Evolutionary conservation across 2,329 filamentous ascomycete genomes (phyloP).

Genomic region (Colletotrichum sp.): DNA sequence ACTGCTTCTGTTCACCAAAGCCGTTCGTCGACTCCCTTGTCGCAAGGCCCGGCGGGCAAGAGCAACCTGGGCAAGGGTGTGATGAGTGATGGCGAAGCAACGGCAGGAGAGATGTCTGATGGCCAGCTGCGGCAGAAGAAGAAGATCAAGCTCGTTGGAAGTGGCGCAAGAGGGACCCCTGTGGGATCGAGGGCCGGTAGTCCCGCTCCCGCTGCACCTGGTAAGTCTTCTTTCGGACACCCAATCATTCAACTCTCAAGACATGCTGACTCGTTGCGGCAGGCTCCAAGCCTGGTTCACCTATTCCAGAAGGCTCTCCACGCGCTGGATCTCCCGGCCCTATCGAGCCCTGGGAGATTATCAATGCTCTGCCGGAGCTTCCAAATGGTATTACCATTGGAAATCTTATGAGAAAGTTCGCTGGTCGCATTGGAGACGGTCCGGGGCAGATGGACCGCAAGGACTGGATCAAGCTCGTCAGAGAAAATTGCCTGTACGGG

Average conservation of each 20-base stretch:
- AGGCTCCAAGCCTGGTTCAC: slow-evolving; percentile 26
- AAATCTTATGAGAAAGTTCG: slow-evolving; percentile 59
- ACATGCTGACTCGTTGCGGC: neutral
- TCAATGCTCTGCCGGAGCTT: slow-evolving; percentile 55
- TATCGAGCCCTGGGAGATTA: slow-evolving; percentile 58
- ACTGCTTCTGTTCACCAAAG: slow-evolving; percentile 53
- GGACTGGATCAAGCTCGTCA: slow-evolving; percentile 66
- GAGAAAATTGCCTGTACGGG: slow-evolving; percentile 57
- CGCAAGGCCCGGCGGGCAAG: slow-evolving; percentile 42
- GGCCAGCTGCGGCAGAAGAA: slow-evolving; percentile 50
- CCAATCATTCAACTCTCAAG: too few species aligned
- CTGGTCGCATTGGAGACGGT: slow-evolving; percentile 55
- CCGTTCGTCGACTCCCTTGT: slow-evolving; percentile 60
- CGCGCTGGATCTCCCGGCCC: slow-evolving; percentile 40
- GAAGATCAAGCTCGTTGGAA: slow-evolving; percentile 59
- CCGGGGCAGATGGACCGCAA: slow-evolving; percentile 56
- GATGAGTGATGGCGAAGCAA: slow-evolving; percentile 75
- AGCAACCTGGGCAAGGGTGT: slow-evolving; percentile 58
- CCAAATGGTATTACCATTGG: slow-evolving; percentile 60
- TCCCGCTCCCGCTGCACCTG: slow-evolving; percentile 50
- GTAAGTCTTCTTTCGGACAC: slow-evolving; percentile 32
- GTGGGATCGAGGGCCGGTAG: slow-evolving; percentile 67
- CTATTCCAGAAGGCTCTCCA: slow-evolving; percentile 18
- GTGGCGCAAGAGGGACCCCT: slow-evolving; percentile 55
- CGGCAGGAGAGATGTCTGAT: slow-evolving; percentile 71